Evolutionary conservation across 2,329 filamentous ascomycete species (phyloP), one percentile per base, ranked within the genome.

Genomic region (Colletotrichum liaoningense): DNA sequence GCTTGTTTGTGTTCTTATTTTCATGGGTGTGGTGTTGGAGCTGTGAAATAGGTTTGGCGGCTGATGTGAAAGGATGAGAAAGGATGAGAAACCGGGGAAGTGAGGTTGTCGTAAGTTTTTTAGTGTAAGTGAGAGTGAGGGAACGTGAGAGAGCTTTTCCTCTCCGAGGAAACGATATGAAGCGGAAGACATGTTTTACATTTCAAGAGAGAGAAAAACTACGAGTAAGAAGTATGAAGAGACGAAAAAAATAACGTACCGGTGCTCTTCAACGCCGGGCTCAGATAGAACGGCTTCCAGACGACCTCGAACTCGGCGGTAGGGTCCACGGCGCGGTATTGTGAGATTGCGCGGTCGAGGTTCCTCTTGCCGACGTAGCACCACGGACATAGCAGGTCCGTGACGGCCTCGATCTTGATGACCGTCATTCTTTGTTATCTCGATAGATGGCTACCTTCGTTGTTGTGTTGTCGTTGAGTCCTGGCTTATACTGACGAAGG

Each of bases 341-440:
- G 75, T 26, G 80, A 77, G 74, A 88, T 87, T 67, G 87, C 86
- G 14, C 73, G 75, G 71, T 87, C 83, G 64, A 89, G 81, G 67
- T 83, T 84, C 69, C 81, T 84, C 74, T 87, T 84, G 70, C 84
- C 84, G 72, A 89, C 81, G 76, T 87, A 89, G 76, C 86, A 88
- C 81, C 86, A 89, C 4, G 87, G 86, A 71, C 88, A 90, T 49
- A 87, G 80, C 7, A 86, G 82, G 77, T 89, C 88, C 49, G 85
- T 80, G 75, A 88, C 86, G 58, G 88, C 79, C 60, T 88, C 85
- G 72, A 89, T 83, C 12, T 79, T 79, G 75, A 87, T 84, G 38
- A 76, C 76, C 19, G 67, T 38, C 74, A 75, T 75, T 19, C 49
- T 52, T 49, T 12, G 9, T 58, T 24, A n/a, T 12, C 24, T 55